Evolutionary conservation across 805 yeast species (phyloP).

Genomic region (Metschnikowia picachoensis): DNA sequence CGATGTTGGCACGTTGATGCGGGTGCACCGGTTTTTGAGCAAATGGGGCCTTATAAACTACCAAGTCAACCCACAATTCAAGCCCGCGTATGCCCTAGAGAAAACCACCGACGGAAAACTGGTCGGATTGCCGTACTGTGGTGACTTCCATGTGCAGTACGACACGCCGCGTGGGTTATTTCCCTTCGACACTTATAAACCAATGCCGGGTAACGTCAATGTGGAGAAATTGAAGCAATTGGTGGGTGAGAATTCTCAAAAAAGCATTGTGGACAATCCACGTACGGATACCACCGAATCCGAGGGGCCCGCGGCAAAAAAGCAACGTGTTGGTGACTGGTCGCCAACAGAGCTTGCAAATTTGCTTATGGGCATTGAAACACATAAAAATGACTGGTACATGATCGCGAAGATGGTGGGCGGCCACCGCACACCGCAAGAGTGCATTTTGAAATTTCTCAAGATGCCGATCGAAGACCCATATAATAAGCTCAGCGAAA

Average conservation of each 20-base stretch:
- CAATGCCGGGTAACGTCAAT: conserved; percentile 51
- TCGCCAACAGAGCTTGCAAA: conserved; percentile 54
- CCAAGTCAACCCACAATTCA: conserved; percentile 77
- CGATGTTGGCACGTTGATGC: conserved; percentile 83
- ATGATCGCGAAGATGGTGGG: conserved; percentile 60
- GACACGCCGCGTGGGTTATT: conserved; percentile 92
- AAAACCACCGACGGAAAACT: conserved; percentile 39
- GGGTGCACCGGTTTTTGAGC: conserved; percentile 77
- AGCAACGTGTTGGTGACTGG: conserved; percentile 48
- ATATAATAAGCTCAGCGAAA: conserved; percentile 48
- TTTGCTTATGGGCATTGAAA: conserved; percentile 59
- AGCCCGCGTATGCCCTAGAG: conserved; percentile 60
- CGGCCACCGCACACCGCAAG: conserved; percentile 68
- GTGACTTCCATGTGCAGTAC: conserved; percentile 69
- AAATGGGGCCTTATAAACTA: conserved; percentile 94
- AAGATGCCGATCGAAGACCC: conserved; percentile 79
- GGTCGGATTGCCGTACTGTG: conserved; percentile 64
- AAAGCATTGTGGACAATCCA: not conserved
- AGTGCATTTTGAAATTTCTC: conserved; percentile 76
- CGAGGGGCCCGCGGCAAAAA: conserved; percentile 22
- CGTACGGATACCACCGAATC: not conserved
- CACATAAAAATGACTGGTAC: conserved; percentile 74
- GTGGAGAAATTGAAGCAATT: conserved; percentile 32
- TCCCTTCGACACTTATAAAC: conserved; percentile 82
- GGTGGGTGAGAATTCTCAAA: conserved; percentile 12